Conservation (phyloP, 208 protist genomes). For the Crithidia thermophila region DNA sequence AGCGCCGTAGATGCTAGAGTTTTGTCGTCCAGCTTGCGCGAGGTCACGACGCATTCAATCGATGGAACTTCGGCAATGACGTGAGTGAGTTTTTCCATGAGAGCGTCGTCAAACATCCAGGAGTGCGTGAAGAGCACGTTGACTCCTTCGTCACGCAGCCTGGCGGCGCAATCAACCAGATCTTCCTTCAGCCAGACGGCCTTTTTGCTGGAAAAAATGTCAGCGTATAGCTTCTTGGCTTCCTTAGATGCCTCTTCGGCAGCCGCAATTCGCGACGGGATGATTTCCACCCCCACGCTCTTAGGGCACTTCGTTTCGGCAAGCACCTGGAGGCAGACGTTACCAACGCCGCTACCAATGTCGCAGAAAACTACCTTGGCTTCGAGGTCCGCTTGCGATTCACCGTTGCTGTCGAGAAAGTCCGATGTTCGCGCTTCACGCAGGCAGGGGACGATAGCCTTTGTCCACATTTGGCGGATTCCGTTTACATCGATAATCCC, state of each 20-base stretch:
- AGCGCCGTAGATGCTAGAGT: conserved; percentile 36
- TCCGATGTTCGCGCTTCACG: conserved; percentile 6
- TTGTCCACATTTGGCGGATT: conserved; percentile 78
- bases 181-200: conserved; percentile 74
- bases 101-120: conserved; percentile 85
- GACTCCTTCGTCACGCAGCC: conserved; percentile 55
- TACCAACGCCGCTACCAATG: conserved; percentile 85
- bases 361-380: conserved; percentile 77
- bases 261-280: conserved; percentile 63
- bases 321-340: conserved; percentile 83
- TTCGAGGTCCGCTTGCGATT: conserved; percentile 43
- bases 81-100: conserved; percentile 67
- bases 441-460: conserved; percentile 56
- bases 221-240: conserved; percentile 52
- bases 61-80: conserved; percentile 60
- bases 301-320: conserved; percentile 72
- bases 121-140: conserved; percentile 83
- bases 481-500: conserved; percentile 73
- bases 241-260: conserved; percentile 49
- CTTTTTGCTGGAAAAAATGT: conserved; percentile 59
- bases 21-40: conserved; percentile 63
- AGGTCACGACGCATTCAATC: conserved; percentile 76
- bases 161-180: conserved; percentile 53
- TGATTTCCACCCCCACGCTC: conserved; percentile 79
- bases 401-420: conserved; percentile 28